A percentile compares a stretch with the other conserved stretches of the same genome.
Conservation (phyloP, 306 rosid genomes). For the Rosa lucieae region DNA sequence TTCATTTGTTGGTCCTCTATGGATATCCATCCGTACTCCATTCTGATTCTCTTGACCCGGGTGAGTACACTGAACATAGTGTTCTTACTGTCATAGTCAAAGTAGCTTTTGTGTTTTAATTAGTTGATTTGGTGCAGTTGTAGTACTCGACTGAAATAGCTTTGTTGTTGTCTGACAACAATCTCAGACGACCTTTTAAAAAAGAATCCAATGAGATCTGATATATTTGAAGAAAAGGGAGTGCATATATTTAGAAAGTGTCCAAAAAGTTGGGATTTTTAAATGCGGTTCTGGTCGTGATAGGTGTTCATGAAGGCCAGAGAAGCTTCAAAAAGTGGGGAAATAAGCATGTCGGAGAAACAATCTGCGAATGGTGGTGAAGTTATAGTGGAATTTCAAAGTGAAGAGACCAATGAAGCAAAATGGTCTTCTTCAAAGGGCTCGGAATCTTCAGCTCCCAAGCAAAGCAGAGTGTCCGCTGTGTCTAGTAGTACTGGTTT, state of each 20-base stretch:
- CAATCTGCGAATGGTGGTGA: conserved; percentile 37
- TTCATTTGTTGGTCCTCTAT: conserved; percentile 2
- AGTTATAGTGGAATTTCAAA: conserved; percentile 49
- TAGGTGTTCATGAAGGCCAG: conserved; percentile 42
- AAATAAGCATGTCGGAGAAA: conserved; percentile 59
- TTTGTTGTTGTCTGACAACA: neutral
- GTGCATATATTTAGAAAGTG: neutral
- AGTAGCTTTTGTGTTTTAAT: neutral
- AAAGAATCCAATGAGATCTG: neutral
- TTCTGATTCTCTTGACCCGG: neutral
- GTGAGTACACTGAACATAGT: neutral
- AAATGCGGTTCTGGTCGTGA: neutral
- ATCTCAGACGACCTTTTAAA: neutral
- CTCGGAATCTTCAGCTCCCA: conserved; percentile 23
- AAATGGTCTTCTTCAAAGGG: conserved; percentile 30
- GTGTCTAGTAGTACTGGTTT: conserved; percentile 19
- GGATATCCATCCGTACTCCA: neutral
- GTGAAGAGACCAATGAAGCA: conserved; percentile 34
- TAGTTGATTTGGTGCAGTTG: neutral
- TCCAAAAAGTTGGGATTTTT: conserved; percentile 13
- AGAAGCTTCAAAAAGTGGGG: conserved; percentile 33
- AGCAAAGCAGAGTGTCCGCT: conserved; percentile 19
- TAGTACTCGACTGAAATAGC: neutral
- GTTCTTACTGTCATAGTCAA: neutral
- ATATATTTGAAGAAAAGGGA: neutral